A percentile compares a stretch with the other conserved stretches of the same genome.
These are phyloP conservation scores for Poa pratensis DNA, from an alignment of 176 grass and related monocot genomes.

Conservation along the genomic window DNA sequence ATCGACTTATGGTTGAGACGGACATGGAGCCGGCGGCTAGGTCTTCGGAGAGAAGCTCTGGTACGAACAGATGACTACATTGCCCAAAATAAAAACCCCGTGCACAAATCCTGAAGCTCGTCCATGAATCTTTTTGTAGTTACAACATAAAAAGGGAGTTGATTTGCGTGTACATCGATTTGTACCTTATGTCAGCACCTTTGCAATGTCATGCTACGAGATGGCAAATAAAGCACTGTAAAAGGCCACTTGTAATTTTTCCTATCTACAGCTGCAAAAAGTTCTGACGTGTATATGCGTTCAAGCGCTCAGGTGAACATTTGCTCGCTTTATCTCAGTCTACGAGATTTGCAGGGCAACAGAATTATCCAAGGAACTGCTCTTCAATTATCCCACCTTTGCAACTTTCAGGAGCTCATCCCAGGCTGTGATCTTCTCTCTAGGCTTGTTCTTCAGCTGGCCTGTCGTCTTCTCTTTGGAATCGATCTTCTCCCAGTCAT, in stretches of 20 bases:
- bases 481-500: slow-evolving; percentile 78
- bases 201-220: neutral
- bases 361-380: neutral
- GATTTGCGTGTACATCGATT: neutral
- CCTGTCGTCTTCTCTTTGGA: slow-evolving; percentile 64
- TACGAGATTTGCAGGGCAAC: neutral
- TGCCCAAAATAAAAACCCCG: too few relatives aligned
- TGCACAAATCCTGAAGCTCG: neutral
- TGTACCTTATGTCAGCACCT: neutral
- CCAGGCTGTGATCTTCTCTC: slow-evolving; percentile 76
- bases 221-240: neutral
- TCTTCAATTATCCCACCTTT: slow-evolving; percentile 19
- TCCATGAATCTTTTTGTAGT: neutral
- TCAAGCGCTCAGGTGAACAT: neutral
- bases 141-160: neutral
- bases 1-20: too few relatives aligned
- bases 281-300: neutral
- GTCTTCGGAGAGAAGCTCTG: too few relatives aligned
- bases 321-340: neutral
- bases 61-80: too few relatives aligned
- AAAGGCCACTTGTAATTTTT: neutral
- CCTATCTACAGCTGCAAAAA: neutral
- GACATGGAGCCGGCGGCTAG: too few relatives aligned
- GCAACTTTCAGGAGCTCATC: slow-evolving; percentile 60
- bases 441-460: slow-evolving; percentile 62